Percentiles rank a stretch among this genome's conserved stretches.
phyloP scores from a whole-genome alignment of 179 eudicot species.

The Beta corolliflora region DNA sequence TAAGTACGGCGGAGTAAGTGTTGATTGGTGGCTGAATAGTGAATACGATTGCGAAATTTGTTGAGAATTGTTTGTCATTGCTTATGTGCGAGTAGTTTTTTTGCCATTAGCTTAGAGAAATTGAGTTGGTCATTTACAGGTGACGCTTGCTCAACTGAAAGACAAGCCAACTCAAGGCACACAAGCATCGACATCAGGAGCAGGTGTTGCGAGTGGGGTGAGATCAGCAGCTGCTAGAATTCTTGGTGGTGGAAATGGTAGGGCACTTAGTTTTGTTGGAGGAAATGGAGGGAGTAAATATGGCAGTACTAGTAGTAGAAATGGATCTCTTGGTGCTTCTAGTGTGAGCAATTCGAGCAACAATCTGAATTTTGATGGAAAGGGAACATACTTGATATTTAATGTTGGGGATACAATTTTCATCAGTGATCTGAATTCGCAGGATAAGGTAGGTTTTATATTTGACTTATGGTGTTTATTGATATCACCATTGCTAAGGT shows the following conservation, averaged over 20 bases:
- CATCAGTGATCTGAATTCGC: conserved; percentile 79
- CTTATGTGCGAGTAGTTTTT: not conserved
- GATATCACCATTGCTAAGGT: not conserved
- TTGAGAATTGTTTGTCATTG: not conserved
- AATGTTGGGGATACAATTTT: conserved; percentile 89
- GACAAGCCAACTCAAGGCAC: conserved; percentile 57
- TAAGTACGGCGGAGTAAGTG: no score
- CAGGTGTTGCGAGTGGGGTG: conserved; percentile 75
- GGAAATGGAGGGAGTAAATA: conserved; percentile 67
- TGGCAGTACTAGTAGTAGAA: conserved; percentile 40
- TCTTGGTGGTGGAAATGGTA: conserved; percentile 67
- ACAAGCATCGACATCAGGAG: conserved; percentile 54
- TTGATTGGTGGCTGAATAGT: not conserved
- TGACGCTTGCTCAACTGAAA: conserved; percentile 74
- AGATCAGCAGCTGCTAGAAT: conserved; percentile 87
- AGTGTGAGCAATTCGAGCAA: conserved; percentile 43
- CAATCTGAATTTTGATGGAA: conserved; percentile 74
- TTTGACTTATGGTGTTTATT: not conserved
- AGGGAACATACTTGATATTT: conserved; percentile 82
- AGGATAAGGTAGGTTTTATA: conserved; percentile 67
- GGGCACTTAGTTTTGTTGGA: conserved; percentile 75
- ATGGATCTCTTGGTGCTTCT: conserved; percentile 61
- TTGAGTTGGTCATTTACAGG: conserved; percentile 44
- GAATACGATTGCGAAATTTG: not conserved
- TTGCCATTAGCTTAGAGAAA: not conserved